A percentile compares a stretch with the other conserved stretches of the same genome.
Conservation (phyloP, 129 eudicot species). For the Artemisia argyi region DNA sequence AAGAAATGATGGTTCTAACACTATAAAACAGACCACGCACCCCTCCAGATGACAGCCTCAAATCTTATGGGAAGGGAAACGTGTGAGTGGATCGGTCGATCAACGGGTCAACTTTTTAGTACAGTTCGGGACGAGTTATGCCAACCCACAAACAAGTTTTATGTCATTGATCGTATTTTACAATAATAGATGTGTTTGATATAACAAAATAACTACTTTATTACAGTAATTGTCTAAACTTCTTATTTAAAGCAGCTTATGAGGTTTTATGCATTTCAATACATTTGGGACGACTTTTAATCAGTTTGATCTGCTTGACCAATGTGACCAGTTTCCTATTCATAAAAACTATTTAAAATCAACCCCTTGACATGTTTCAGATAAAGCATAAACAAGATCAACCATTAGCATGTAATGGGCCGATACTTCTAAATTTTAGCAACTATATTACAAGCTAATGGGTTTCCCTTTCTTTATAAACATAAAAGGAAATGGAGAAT, state of each 20-base stretch:
- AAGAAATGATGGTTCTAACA: too few relatives aligned
- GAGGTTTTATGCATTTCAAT: not conserved
- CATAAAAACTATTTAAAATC: not conserved
- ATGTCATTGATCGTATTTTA: not conserved
- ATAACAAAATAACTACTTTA: not conserved
- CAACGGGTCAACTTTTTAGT: too few relatives aligned
- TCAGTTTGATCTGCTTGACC: not conserved
- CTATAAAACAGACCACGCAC: too few relatives aligned
- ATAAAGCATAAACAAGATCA: not conserved
- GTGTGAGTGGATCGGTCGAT: too few relatives aligned
- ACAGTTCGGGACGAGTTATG: too few relatives aligned
- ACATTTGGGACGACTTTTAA: not conserved
- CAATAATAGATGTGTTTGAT: not conserved
- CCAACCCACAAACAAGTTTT: too few relatives aligned
- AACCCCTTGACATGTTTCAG: not conserved
- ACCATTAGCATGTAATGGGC: not conserved
- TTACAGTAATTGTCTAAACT: not conserved
- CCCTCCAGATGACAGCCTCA: too few relatives aligned
- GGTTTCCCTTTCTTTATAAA: constrained; percentile 6
- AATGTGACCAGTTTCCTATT: not conserved
- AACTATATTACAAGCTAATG: not conserved
- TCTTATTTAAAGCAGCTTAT: not conserved
- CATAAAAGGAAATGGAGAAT: not conserved
- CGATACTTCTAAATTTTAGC: not conserved
- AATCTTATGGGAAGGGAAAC: too few relatives aligned